A percentile compares a stretch with the other conserved stretches of the same genome.
Evolutionary conservation across 169 alveolate species (phyloP).

Genomic region (Babesia sp.): DNA sequence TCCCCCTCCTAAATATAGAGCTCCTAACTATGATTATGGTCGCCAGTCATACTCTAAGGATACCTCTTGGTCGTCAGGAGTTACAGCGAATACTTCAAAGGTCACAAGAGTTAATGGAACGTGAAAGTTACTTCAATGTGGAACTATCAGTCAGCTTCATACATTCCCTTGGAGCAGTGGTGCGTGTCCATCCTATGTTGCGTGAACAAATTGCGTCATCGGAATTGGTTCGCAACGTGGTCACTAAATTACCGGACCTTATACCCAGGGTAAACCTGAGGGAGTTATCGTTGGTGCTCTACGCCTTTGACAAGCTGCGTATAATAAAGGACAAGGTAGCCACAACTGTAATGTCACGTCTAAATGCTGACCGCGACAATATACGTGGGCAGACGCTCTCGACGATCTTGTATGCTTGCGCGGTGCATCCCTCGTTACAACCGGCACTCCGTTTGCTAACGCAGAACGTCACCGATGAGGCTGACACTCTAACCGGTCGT

Average conservation of each 20-base stretch:
- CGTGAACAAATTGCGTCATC: constrained; percentile 26
- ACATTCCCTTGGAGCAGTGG: constrained; percentile 50
- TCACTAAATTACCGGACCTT: not conserved
- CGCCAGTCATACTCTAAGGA: constrained; percentile 48
- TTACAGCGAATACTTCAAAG: constrained; percentile 24
- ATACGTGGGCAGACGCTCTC: constrained; percentile 36
- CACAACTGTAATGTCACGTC: not conserved
- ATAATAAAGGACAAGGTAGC: not conserved
- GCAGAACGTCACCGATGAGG: not conserved
- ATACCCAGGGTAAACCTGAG: constrained; percentile 14
- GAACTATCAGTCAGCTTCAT: constrained; percentile 34
- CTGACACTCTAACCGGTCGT: constrained; percentile 26
- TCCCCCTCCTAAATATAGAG: constrained; percentile 46
- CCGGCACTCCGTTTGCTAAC: constrained; percentile 1
- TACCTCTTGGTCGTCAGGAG: constrained; percentile 39
- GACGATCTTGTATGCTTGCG: constrained; percentile 40
- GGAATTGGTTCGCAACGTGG: not conserved
- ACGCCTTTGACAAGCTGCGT: constrained; percentile 46
- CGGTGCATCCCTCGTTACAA: constrained; percentile 4
- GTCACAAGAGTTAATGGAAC: constrained; percentile 13
- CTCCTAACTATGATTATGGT: constrained; percentile 61
- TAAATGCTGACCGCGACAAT: not conserved
- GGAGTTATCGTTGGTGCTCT: constrained; percentile 51
- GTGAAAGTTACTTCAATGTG: constrained; percentile 14
- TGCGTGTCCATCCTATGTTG: constrained; percentile 26